Conservation (phyloP, 495 filamentous ascomycete species). For the Hyaloscypha hepaticicola region DNA sequence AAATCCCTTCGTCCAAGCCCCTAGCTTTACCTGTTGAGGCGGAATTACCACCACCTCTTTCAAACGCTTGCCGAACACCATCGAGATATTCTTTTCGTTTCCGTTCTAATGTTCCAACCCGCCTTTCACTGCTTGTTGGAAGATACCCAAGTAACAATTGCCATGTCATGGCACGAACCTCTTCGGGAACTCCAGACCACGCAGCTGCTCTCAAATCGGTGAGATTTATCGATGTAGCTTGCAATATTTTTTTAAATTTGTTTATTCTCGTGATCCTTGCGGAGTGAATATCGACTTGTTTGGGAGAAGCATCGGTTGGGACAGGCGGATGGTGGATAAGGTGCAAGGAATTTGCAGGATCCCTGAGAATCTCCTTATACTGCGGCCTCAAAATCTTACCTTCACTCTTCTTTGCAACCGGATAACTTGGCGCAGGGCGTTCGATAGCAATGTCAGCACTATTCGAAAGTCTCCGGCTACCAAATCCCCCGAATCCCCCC, state of each 20-base stretch:
- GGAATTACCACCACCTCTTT: constrained; percentile 57
- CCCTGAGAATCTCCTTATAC: constrained; percentile 93
- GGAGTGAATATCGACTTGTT: constrained; percentile 83
- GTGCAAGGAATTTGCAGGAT: constrained; percentile 93
- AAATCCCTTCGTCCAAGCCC: constrained; percentile 90
- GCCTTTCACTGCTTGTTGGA: constrained; percentile 87
- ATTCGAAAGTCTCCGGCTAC: constrained; percentile 56
- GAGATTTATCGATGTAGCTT: constrained; percentile 84
- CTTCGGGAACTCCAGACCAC: constrained; percentile 92
- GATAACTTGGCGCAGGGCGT: constrained; percentile 83
- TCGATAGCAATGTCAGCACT: constrained; percentile 91
- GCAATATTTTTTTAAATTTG: constrained; percentile 95
- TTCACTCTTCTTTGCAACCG: constrained; percentile 79
- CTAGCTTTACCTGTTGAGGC: constrained; percentile 53
- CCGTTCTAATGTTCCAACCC: constrained; percentile 85
- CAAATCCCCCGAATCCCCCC: constrained; percentile 37
- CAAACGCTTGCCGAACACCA: constrained; percentile 92
- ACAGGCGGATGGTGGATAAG: constrained; percentile 84
- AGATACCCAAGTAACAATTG: constrained; percentile 93
- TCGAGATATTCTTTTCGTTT: constrained; percentile 98
- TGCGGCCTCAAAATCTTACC: constrained; percentile 95
- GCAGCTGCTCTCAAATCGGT: constrained; percentile 78
- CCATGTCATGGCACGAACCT: constrained; percentile 98
- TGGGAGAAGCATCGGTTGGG: constrained; percentile 71
- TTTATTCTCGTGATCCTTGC: constrained; percentile 92